Percentiles rank a stretch among this genome's conserved stretches.
These are phyloP conservation scores for Paramecium tetraurelia DNA, from an alignment of 73 alveolate species.

Conservation along the genomic window DNA sequence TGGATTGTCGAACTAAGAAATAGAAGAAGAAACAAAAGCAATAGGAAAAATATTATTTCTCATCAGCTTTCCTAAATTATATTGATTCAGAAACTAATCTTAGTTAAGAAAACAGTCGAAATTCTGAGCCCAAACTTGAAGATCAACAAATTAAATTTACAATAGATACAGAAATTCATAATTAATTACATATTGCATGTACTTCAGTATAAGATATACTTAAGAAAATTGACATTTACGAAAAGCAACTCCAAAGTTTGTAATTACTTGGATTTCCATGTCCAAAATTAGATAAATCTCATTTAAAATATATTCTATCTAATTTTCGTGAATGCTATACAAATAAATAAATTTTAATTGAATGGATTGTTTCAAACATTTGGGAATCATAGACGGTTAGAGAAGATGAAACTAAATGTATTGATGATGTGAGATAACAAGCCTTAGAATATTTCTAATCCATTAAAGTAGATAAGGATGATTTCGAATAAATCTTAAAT, in stretches of 20 bases:
- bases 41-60: not conserved
- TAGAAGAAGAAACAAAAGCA: not conserved
- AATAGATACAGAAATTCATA: not conserved
- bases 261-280: not conserved
- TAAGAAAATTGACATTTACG: not conserved
- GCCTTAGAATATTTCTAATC: not conserved
- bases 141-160: not conserved
- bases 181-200: not conserved
- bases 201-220: not conserved
- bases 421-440: not conserved
- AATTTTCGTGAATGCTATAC: not conserved
- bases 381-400: not conserved
- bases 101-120: not conserved
- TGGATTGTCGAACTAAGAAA: not conserved
- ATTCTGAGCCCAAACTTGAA: not conserved
- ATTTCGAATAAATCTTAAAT: not conserved
- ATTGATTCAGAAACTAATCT: not conserved
- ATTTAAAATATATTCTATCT: not conserved
- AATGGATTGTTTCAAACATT: not conserved
- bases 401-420: not conserved
- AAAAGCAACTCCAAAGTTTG: not conserved
- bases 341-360: not conserved
- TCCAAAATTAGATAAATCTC: not conserved
- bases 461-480: not conserved
- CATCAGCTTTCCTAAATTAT: not conserved